Percentiles rank a stretch among this genome's conserved stretches.
Evolutionary conservation across 768 basidiomycete genomes (phyloP).

Genomic region (Megacollybia marginata): DNA sequence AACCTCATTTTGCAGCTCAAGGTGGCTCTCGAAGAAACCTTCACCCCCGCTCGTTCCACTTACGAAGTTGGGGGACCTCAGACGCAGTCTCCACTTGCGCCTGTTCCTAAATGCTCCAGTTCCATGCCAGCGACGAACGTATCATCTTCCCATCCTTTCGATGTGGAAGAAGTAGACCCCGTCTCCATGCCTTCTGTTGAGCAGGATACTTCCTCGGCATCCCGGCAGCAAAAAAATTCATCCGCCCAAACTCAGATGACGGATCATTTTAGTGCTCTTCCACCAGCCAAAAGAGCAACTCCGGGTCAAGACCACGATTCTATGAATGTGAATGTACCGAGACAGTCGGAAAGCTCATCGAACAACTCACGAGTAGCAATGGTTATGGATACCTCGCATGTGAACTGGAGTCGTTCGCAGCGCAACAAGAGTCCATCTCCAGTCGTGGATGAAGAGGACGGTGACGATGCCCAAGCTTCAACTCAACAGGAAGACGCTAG

Average conservation of each 20-base stretch:
- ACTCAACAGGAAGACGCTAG: constrained; percentile 11
- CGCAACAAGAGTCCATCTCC: not conserved
- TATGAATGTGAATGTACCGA: too few species aligned
- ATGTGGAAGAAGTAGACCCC: not conserved
- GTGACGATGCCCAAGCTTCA: not conserved
- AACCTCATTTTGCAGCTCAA: constrained; percentile 75
- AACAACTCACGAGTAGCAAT: not conserved
- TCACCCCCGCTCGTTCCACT: constrained; percentile 65
- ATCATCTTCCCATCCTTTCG: not conserved
- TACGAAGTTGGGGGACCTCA: constrained; percentile 38
- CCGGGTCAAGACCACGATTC: too few species aligned
- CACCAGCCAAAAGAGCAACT: too few species aligned
- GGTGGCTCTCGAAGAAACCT: constrained; percentile 67
- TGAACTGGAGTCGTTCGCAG: not conserved
- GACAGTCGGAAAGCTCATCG: too few species aligned
- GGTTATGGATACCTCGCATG: not conserved
- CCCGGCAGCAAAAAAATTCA: not conserved
- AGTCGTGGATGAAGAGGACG: not conserved
- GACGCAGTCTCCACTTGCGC: not conserved
- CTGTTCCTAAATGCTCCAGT: not conserved
- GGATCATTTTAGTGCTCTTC: too few species aligned
- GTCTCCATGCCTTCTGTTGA: not conserved
- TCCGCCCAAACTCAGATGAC: too few species aligned
- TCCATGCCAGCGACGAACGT: not conserved
- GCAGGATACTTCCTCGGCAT: not conserved